phyloP scores from a whole-genome alignment of 345 rosid genomes.

The Eucalyptus dawsonii region DNA sequence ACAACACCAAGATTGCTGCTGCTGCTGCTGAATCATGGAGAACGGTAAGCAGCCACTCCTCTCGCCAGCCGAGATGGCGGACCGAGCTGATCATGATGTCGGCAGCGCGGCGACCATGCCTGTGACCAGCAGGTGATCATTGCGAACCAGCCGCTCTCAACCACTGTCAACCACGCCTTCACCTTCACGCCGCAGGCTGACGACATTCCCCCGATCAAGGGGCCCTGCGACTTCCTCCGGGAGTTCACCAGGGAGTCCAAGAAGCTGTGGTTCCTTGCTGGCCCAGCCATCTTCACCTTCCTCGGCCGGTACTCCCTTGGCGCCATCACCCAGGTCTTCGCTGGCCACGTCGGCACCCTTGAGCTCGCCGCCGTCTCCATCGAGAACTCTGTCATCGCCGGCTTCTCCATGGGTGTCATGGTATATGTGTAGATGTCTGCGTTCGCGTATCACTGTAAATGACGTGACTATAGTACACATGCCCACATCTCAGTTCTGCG shows the following conservation, averaged over 20 bases:
- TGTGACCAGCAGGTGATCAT: neutral
- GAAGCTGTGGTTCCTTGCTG: conserved; percentile 84
- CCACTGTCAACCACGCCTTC: neutral
- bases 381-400: conserved; percentile 82
- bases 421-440: neutral
- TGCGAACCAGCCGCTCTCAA: neutral
- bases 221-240: conserved; percentile 25
- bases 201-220: conserved; percentile 58
- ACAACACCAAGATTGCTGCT: neutral
- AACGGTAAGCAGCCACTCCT: neutral
- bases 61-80: neutral
- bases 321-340: conserved; percentile 63
- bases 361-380: conserved; percentile 78
- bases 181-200: conserved; percentile 22
- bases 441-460: neutral
- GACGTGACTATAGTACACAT: neutral
- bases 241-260: conserved; percentile 43
- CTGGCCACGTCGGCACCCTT: conserved; percentile 69
- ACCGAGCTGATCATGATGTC: neutral
- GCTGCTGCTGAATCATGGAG: neutral
- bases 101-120: neutral
- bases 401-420: conserved; percentile 81
- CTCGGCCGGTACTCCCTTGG: conserved; percentile 83
- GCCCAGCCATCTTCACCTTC: conserved; percentile 90
- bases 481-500: neutral